A percentile compares a stretch with the other conserved stretches of the same genome.
Evolutionary conservation across 208 protist species (phyloP).

Genomic region (Jaenimonas drosophilae): DNA sequence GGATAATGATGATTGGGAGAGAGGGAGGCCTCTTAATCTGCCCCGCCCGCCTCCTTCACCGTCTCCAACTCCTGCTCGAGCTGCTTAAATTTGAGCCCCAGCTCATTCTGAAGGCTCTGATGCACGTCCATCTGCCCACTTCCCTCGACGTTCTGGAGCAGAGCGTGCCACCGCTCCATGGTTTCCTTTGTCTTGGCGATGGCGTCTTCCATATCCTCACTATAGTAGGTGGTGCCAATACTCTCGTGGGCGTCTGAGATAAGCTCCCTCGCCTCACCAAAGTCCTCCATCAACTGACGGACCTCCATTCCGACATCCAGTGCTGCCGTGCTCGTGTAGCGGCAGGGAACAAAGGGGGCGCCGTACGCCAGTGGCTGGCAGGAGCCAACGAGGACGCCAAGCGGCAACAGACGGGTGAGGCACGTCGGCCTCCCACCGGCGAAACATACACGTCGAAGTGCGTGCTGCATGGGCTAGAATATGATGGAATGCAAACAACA

Average conservation of each 20-base stretch:
- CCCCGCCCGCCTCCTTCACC: conserved; percentile 12
- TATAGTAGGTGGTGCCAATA: conserved; percentile 52
- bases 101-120: conserved; percentile 27
- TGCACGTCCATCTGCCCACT: conserved; percentile 16
- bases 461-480: too few relatives aligned
- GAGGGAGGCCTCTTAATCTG: too few relatives aligned
- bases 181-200: conserved; percentile 29
- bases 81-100: conserved; percentile 63
- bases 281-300: conserved; percentile 43
- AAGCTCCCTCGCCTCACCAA: conserved; percentile 53
- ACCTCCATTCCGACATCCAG: too few relatives aligned
- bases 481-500: conserved; percentile 2
- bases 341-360: too few relatives aligned
- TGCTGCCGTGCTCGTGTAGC: too few relatives aligned
- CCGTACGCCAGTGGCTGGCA: too few relatives aligned
- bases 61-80: conserved; percentile 49
- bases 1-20: too few relatives aligned
- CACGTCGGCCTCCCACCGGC: too few relatives aligned
- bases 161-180: conserved; percentile 30
- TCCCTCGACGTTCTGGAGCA: conserved; percentile 18
- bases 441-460: too few relatives aligned
- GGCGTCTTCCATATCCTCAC: conserved; percentile 64
- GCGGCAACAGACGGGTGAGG: too few relatives aligned
- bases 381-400: too few relatives aligned
- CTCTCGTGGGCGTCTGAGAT: conserved; percentile 58